Evolutionary conservation across 371 early-diverging fungal species (phyloP).

Genomic region (Rhizopus sp.): DNA sequence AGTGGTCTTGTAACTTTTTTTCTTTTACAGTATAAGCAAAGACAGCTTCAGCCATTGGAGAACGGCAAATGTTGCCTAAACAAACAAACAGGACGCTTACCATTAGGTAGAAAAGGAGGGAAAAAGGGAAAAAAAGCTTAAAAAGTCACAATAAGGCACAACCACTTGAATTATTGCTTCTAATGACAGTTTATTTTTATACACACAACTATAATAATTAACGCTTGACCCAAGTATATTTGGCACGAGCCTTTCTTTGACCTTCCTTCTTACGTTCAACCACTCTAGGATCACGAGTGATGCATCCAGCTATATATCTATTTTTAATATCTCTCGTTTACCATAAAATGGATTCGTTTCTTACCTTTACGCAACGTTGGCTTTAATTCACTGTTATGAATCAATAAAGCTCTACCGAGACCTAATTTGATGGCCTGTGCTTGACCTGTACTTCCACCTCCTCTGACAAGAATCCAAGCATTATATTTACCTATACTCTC

Average conservation of each 20-base stretch:
- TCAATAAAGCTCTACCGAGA: conserved; percentile 77
- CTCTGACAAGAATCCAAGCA: conserved; percentile 84
- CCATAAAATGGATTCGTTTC: background rate
- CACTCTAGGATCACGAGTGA: conserved; percentile 81
- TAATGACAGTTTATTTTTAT: too few species aligned
- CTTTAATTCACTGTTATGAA: conserved; percentile 67
- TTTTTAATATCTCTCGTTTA: background rate
- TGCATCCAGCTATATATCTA: conserved; percentile 62
- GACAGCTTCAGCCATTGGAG: conserved; percentile 93
- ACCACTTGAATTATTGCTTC: too few species aligned
- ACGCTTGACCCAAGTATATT: conserved; percentile 81
- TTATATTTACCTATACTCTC: conserved; percentile 76
- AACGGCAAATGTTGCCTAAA: conserved; percentile 89
- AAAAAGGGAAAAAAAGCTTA: background rate
- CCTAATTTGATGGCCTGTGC: conserved; percentile 88
- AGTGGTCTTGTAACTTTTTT: conserved; percentile 54
- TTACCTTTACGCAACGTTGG: conserved; percentile 65
- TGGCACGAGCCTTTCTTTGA: conserved; percentile 92
- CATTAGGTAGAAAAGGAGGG: conserved; percentile 13
- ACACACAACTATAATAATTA: conserved; percentile 1
- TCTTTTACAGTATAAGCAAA: conserved; percentile 74
- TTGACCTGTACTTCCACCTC: conserved; percentile 91
- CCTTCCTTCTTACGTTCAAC: conserved; percentile 98
- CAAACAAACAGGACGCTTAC: conserved; percentile 77
- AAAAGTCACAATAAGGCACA: too few species aligned